Evolutionary conservation across 202 grass and related monocot genomes (phyloP), one percentile per base, ranked within the genome.

Genomic region (Elaeis oleifera): DNA sequence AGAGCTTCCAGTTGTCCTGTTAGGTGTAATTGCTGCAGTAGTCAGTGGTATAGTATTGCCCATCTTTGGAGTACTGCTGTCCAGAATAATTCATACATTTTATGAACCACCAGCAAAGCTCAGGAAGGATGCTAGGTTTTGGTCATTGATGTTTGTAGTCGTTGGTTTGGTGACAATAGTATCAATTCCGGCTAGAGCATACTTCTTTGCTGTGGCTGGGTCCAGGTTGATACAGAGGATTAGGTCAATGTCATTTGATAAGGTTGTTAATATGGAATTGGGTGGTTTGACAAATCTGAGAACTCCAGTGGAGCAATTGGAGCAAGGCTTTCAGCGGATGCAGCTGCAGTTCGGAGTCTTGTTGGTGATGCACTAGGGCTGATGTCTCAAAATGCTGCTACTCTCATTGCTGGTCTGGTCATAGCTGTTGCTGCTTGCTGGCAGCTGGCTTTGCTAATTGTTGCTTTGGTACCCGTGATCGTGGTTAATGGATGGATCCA

Each of bases 1-100:
- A 28, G 63, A 65, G 49, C 19, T 65, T 52, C 63, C 63, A 16
- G 4, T 65, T 28, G 17, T 65, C n/a, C 16, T 65, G 16, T 27
- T 65, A 53, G 63, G 63, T 65, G 20, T 49, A 25, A 16, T 65
- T 65, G 63, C 63, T 65, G 63, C 63, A 21, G 18, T 65, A 65
- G 19, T 65, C 39, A 65, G 63, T 65, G 63, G 63, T 17, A 16
- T 51, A 17, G 13, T 65, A 25, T 23, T 65, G 63, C 63, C 63
- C 25, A 52, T 51, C 51, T 65, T 65, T 65, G 63, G 32, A 65
- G 23, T 23, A 27, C 20, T 65, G 14, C 51, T 65, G 16, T 65
- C 63, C 16, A 53, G 44, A n/a, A 25, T 65, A 52, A 52, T 53
- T 25, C 49, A 18, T 51, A 4, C 49, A 20, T 65, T 65, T 4